Conservation (phyloP, 257 asterid species). For the Solanum bulbocastanum region DNA sequence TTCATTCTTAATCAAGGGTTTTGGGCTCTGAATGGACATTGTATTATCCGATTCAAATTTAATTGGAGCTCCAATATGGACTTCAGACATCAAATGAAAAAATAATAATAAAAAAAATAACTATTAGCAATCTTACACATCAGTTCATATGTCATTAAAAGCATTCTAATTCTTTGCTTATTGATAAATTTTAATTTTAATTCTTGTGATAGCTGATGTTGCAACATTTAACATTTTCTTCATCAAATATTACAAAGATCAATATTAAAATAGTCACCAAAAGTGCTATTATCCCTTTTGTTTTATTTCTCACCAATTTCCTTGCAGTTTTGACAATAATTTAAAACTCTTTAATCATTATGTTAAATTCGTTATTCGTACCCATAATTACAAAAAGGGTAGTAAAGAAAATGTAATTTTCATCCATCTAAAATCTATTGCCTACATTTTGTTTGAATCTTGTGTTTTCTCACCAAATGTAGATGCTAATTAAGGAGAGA, state of each 20-base stretch:
- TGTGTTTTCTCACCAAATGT: no score
- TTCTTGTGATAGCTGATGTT: neutral
- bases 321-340: neutral
- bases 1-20: neutral
- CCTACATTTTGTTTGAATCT: neutral
- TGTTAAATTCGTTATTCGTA: neutral
- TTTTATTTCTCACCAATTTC: neutral
- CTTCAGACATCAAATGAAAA: no score
- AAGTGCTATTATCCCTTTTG: neutral
- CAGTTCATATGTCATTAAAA: neutral
- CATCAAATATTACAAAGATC: neutral
- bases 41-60: no score
- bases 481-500: no score
- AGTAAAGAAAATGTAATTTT: neutral
- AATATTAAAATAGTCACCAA: neutral
- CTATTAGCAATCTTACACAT: neutral
- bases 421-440: neutral
- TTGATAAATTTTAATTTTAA: neutral
- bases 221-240: neutral
- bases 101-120: no score
- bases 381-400: neutral
- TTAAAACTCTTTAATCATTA: no score
- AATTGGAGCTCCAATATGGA: accelerated
- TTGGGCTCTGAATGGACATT: no score
- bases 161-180: neutral